Percentiles rank a stretch among this genome's conserved stretches.
These are phyloP conservation scores for Ganoderma lingzhi DNA, from an alignment of 1,284 basidiomycete genomes.

Conservation along the genomic window DNA sequence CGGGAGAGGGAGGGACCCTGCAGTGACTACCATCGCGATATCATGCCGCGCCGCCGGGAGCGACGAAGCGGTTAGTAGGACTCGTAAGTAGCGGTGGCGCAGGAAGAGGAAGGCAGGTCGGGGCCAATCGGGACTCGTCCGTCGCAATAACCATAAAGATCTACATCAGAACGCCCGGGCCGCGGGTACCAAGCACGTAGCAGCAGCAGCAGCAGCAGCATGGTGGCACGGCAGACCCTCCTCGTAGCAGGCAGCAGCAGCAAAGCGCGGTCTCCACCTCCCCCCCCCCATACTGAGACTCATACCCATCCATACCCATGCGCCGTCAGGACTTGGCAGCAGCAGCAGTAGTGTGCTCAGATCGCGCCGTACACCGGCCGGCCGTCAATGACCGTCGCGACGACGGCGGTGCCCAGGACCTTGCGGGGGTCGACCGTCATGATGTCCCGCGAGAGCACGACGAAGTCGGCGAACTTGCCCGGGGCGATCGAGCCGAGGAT, in stretches of 20 bases:
- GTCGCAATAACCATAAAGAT: neutral
- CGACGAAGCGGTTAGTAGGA: too few species aligned
- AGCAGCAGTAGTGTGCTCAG: neutral
- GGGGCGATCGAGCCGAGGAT: conserved; percentile 73
- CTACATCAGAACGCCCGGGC: too few species aligned
- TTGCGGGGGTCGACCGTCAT: conserved; percentile 68
- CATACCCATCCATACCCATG: conserved; percentile 24
- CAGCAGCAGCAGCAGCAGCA: neutral
- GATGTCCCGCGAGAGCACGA: conserved; percentile 84
- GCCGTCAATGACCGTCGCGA: conserved; percentile 85
- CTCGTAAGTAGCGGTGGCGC: too few species aligned
- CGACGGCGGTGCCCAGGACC: conserved; percentile 76
- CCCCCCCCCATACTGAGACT: neutral
- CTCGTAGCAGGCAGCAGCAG: too few species aligned
- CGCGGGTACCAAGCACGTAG: too few species aligned
- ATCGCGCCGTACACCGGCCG: conserved; percentile 66
- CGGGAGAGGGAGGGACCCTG: too few species aligned
- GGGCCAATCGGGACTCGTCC: neutral
- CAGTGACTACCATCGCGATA: too few species aligned
- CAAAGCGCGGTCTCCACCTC: neutral
- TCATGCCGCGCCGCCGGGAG: too few species aligned
- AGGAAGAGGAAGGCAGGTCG: too few species aligned
- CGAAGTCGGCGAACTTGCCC: conserved; percentile 88
- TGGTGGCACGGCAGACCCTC: too few species aligned
- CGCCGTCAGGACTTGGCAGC: too few species aligned